These are phyloP conservation scores for Boletellus ananas DNA, from an alignment of 768 basidiomycete genomes.

Conservation along the genomic window DNA sequence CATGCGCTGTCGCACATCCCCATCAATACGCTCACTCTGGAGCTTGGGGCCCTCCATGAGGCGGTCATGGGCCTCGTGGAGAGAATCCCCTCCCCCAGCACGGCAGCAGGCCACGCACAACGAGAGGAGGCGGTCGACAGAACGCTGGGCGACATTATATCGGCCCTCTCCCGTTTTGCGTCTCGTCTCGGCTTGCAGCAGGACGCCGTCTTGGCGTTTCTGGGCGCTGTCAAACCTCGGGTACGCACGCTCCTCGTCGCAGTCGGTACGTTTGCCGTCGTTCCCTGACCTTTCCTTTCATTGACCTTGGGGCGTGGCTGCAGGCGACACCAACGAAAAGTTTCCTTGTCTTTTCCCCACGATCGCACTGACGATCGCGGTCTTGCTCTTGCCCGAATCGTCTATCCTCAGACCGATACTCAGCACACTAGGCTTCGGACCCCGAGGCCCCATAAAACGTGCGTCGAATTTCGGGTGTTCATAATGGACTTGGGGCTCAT, in stretches of 20 bases:
- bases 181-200: background rate
- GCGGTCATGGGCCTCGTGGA: too few relatives aligned
- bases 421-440: background rate
- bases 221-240: background rate
- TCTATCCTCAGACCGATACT: background rate
- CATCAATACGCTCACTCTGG: too few relatives aligned
- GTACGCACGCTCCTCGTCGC: background rate
- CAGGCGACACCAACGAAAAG: background rate
- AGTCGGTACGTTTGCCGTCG: background rate
- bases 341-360: background rate
- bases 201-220: background rate
- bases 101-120: too few relatives aligned
- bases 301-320: too few relatives aligned
- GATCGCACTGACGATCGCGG: background rate
- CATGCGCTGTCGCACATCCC: too few relatives aligned
- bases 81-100: too few relatives aligned
- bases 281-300: too few relatives aligned
- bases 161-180: background rate
- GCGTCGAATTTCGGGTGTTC: background rate
- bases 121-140: too few relatives aligned
- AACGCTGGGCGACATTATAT: background rate
- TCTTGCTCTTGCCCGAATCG: background rate
- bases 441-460: background rate
- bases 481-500: too few relatives aligned
- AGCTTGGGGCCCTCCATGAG: too few relatives aligned